A percentile compares a stretch with the other conserved stretches of the same genome.
Evolutionary conservation across 2,329 filamentous ascomycete genomes (phyloP).

Genomic region (Sporothrix curviconia): DNA sequence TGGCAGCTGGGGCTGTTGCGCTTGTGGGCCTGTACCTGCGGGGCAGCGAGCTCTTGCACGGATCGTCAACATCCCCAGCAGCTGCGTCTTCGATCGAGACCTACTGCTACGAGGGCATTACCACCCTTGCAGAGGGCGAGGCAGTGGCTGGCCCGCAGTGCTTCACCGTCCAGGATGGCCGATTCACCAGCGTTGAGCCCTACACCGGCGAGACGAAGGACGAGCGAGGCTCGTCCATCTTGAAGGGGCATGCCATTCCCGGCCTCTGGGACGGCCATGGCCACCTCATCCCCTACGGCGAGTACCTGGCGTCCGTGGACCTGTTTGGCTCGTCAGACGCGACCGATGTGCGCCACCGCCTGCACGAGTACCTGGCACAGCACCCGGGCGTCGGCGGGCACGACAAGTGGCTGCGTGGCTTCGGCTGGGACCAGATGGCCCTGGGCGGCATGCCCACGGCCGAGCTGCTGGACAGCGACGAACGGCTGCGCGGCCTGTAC

Average conservation of each 20-base stretch:
- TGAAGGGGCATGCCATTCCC: conserved; percentile 52
- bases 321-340: conserved; percentile 54
- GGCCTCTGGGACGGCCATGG: conserved; percentile 67
- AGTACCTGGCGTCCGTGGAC: conserved; percentile 60
- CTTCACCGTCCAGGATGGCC: conserved; percentile 48
- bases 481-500: conserved; percentile 47
- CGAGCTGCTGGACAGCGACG: conserved; percentile 47
- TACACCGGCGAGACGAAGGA: conserved; percentile 25
- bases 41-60: neutral
- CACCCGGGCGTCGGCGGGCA: conserved; percentile 47
- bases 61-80: neutral
- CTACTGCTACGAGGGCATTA: conserved; percentile 39
- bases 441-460: conserved; percentile 60
- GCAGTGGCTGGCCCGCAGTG: conserved; percentile 38
- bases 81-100: conserved; percentile 21
- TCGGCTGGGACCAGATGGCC: conserved; percentile 64
- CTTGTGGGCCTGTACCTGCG: conserved; percentile 1
- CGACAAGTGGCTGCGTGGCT: conserved; percentile 57
- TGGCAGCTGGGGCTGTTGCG: neutral
- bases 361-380: conserved; percentile 43
- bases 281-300: conserved; percentile 58
- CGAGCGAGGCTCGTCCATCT: conserved; percentile 21
- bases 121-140: conserved; percentile 32
- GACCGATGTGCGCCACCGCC: conserved; percentile 45
- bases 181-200: conserved; percentile 44